Evolutionary conservation across 106 monocot genomes (phyloP), one percentile per base, ranked within the genome.

Genomic region (Triglochin maritima): DNA sequence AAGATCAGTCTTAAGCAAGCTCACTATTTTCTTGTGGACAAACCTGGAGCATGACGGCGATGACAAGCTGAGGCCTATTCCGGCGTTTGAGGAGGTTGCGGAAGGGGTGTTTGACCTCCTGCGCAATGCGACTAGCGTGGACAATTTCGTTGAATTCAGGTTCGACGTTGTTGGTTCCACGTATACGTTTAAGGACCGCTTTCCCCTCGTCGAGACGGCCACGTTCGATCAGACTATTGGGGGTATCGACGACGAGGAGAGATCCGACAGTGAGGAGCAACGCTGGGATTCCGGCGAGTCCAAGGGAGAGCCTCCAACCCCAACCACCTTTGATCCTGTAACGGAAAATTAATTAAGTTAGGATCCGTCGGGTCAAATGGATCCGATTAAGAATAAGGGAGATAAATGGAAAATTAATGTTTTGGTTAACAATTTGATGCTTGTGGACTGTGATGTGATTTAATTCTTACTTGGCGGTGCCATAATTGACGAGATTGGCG

Each of bases 51-150:
- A 79, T 51, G 47, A 84, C n/a, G 44, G 92, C 84, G 57, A 92
- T 92, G 59, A 83, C 72, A 47, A 92, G 83, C 72, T 78, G 92
- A 2, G 92, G 92, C 1, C 85, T 73, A 72, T 88, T 92, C 48
- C 77, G 79, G 13, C 85, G 82, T 57, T 56, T 55, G 46, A 92
- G 87, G 50, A 92, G 92, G 77, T 87, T 88, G 49, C 86, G 85
- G 77, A 89, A 93, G 2, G 93, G 93, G 75, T 89, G 86, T 80
- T 93, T 83, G 53, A 93, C 93, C 49, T 81, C 77, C 10, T 85
- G 79, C 7, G 88, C 93, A 5, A 77, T 50, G 45, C 50, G 78
- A 68, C 85, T 82, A 5, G 89, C 93, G 47, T 75, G 71, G 43
- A 89, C 55, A 65, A 93, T 93, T 73, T 93, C 93, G 2, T 86